Conservation (phyloP, 805 yeast genomes). For the Hanseniaspora singularis region DNA sequence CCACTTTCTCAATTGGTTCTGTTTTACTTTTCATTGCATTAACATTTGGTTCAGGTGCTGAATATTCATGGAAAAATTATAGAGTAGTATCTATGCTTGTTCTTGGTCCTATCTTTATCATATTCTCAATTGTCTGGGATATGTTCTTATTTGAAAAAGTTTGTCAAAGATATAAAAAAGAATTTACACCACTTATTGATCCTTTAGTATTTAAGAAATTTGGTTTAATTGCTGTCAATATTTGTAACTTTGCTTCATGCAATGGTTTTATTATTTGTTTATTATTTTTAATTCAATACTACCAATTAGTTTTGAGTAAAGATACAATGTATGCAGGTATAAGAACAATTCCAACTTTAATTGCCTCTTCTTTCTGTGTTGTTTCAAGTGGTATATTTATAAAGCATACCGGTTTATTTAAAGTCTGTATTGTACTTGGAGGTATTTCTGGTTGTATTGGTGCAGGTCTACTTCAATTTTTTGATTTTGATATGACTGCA, state of each 20-base stretch:
- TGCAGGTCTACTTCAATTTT: constrained; percentile 27
- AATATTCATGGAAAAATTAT: constrained; percentile 43
- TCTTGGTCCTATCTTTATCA: constrained; percentile 34
- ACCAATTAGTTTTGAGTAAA: constrained; percentile 11
- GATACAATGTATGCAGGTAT: constrained; percentile 20
- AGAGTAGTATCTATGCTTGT: constrained; percentile 33
- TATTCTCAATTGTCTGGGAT: constrained; percentile 40
- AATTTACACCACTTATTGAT: constrained; percentile 8
- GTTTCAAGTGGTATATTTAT: constrained; percentile 25
- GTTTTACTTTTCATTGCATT: constrained; percentile 21
- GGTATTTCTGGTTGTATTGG: constrained; percentile 28
- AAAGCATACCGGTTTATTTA: constrained; percentile 28
- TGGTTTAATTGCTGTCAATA: constrained; percentile 11
- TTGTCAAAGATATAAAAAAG: constrained; percentile 6
- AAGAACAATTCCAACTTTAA: constrained; percentile 20
- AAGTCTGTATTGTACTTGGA: constrained; percentile 30
- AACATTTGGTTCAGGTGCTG: constrained; percentile 45
- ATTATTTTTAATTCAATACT: constrained; percentile 13
- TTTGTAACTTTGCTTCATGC: constrained; percentile 2
- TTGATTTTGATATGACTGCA: constrained; percentile 25
- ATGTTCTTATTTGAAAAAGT: constrained; percentile 19
- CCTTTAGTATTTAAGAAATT: constrained; percentile 12
- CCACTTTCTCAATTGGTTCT: constrained; percentile 21
- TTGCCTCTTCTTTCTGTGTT: constrained; percentile 17
- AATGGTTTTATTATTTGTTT: constrained; percentile 1